Evolutionary conservation across 2,329 filamentous ascomycete species (phyloP).

Genomic region (Alternaria triticimaculans): DNA sequence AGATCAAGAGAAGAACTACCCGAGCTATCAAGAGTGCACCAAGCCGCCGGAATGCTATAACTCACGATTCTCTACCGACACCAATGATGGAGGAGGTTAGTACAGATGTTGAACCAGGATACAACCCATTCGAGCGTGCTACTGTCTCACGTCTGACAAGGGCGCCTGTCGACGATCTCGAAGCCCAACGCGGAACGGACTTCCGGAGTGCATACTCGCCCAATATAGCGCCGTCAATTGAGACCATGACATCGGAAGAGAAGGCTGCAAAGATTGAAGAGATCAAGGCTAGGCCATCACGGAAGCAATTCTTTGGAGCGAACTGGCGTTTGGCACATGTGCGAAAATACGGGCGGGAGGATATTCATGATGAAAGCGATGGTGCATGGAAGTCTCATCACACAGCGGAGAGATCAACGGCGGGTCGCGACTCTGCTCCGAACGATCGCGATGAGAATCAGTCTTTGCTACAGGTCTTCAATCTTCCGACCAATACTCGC

Average conservation of each 20-base stretch:
- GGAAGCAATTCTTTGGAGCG: constrained; percentile 41
- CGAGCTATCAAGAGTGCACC: neutral
- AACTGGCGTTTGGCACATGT: constrained; percentile 24
- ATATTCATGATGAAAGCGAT: constrained; percentile 27
- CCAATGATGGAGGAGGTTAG: neutral
- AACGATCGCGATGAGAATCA: neutral
- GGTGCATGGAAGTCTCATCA: constrained; percentile 15
- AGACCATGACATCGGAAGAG: constrained; percentile 28
- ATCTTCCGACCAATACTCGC: constrained; percentile 30
- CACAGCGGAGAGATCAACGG: neutral
- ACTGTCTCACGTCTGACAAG: neutral
- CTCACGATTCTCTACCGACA: neutral
- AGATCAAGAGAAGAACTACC: neutral
- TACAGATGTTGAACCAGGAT: neutral
- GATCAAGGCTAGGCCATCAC: constrained; percentile 41
- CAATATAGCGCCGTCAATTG: constrained; percentile 7
- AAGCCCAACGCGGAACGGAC: constrained; percentile 5
- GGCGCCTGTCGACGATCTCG: neutral
- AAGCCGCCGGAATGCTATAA: neutral
- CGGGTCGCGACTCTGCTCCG: neutral
- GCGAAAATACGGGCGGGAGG: constrained; percentile 12
- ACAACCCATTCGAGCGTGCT: constrained; percentile 10
- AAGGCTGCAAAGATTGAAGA: constrained; percentile 29
- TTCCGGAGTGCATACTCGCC: constrained; percentile 17
- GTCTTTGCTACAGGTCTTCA: constrained; percentile 24